Base-by-base conservation (phyloP, 2,329 filamentous ascomycete species). In the Myriosclerotinia scirpicola region DNA sequence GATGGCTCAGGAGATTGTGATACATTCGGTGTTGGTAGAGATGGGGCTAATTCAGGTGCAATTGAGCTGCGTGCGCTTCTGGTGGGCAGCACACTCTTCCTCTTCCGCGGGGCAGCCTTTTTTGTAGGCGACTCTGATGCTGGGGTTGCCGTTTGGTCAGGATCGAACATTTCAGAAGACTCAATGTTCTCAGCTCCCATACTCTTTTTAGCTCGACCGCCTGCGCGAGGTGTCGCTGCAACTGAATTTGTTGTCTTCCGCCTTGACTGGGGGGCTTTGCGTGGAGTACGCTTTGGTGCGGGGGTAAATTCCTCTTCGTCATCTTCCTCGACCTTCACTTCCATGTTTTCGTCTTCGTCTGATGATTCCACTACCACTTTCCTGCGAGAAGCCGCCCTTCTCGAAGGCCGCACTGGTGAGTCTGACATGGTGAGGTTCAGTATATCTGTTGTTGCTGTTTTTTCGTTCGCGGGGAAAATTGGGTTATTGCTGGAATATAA, bases 281-380 rank as follows among this genome's bases (percentile, higher is more conserved):
- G 82, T 42, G 83, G 80, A 67, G 82, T 85, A 67, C 83, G 84
- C 65, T 84, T 81, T 5, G 74, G 72, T 1, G 89, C 73, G 2
- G 92, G 92, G 54, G 90, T 90, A 74, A 93, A 95, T 60, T 96
- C 91, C 70, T 91, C 90, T 38, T 60, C 80, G 14, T 50, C 83
- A 4, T 90, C 85, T 38, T 89, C 82, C 38, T 86, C 81, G 68
- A 85, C 83, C 74, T 85, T 82, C 69, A 84, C 81, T 73, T 85
- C 81, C 65, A 86, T 81, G 70, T 90, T 87, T 66, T 92, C 90
- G 67, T 96, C 92, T 53, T 94, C 92, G 34, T 87, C 85, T 26
- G 86, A 83, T 11, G 88, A 92, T 71, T 96, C 92, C 68, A 93
- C 81, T 58, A 96, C 84, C 61, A 90, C 86, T 73, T 88, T 90